Conservation (phyloP, 2,329 filamentous ascomycete species). For the Aspergillus udagawae region DNA sequence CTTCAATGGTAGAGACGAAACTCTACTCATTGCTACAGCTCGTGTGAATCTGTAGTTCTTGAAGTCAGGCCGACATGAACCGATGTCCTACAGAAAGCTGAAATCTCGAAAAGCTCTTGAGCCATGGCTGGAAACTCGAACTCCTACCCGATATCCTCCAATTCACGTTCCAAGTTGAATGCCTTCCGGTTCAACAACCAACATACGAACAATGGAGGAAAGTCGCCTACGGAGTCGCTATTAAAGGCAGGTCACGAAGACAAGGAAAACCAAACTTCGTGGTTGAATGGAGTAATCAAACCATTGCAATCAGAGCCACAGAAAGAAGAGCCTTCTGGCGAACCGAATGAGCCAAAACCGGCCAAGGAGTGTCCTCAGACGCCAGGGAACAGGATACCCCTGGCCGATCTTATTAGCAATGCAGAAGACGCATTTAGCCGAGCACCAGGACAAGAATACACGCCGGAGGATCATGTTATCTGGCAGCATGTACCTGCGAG, state of each 20-base stretch:
- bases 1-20: neutral
- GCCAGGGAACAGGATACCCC: conserved; percentile 54
- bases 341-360: conserved; percentile 23
- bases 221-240: conserved; percentile 18
- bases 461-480: conserved; percentile 58
- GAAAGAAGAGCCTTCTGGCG: conserved; percentile 15
- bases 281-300: conserved; percentile 32
- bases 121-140: conserved; percentile 23
- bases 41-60: neutral
- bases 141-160: conserved; percentile 43
- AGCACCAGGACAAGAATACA: conserved; percentile 45
- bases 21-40: neutral
- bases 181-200: conserved; percentile 49
- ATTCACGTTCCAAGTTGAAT: conserved; percentile 53
- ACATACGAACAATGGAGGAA: conserved; percentile 21
- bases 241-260: conserved; percentile 31
- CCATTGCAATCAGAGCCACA: conserved; percentile 16
- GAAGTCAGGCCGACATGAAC: conserved; percentile 20
- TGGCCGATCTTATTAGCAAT: conserved; percentile 60
- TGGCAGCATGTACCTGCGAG: conserved; percentile 52
- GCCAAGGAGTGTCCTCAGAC: conserved; percentile 51
- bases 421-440: conserved; percentile 53
- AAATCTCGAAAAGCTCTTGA: conserved; percentile 12
- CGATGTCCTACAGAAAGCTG: conserved; percentile 14
- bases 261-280: conserved; percentile 44